A percentile compares a stretch with the other conserved stretches of the same genome.
Evolutionary conservation across 148 eudicot genomes (phyloP).

Genomic region (Rhododendron henanense): DNA sequence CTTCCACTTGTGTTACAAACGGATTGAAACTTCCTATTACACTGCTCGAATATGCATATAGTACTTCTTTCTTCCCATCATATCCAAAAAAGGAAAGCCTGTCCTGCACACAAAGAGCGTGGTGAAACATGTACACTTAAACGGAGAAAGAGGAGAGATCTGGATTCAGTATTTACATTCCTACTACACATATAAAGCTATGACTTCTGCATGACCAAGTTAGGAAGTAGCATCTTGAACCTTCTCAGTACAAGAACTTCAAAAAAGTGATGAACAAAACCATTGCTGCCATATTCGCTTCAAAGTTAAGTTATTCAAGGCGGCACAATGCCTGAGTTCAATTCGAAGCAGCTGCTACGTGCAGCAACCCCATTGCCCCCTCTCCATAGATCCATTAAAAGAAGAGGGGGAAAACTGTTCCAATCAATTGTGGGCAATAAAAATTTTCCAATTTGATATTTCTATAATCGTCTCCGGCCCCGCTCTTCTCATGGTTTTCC

Average conservation of each 20-base stretch:
- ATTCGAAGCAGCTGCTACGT: neutral
- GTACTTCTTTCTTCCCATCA: neutral
- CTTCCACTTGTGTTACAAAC: neutral
- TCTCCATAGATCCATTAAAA: neutral
- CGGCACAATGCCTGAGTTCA: neutral
- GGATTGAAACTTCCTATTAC: neutral
- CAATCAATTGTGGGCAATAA: neutral
- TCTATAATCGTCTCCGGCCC: neutral
- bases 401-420: neutral
- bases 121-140: neutral
- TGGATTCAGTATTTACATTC: neutral
- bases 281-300: neutral
- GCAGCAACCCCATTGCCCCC: neutral
- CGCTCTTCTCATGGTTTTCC: neutral
- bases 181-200: neutral
- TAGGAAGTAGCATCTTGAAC: neutral
- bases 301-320: neutral
- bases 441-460: neutral
- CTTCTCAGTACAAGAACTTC: neutral
- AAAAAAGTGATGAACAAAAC: neutral
- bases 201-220: neutral
- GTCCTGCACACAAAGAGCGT: slow-evolving; percentile 4
- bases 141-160: neutral
- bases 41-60: neutral
- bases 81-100: neutral